These are phyloP conservation scores for Ophiostoma pallidulum DNA, from an alignment of 2,329 filamentous ascomycete species.

Conservation along the genomic window DNA sequence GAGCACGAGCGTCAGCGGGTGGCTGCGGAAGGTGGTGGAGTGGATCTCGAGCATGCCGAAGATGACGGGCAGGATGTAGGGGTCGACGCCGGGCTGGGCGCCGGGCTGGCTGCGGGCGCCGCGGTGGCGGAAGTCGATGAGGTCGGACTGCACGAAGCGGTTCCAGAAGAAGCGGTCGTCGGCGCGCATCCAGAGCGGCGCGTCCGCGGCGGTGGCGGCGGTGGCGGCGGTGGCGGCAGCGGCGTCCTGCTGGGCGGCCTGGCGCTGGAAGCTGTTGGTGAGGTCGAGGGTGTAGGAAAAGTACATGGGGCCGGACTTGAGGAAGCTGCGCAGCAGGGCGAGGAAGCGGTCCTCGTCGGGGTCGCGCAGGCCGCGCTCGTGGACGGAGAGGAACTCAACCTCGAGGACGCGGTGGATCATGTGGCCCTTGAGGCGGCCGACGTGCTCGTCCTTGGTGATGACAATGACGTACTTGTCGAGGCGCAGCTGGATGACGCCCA, in stretches of 20 bases:
- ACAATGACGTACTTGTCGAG: slow-evolving; percentile 95
- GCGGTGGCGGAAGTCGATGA: slow-evolving; percentile 74
- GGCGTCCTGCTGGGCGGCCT: slow-evolving; percentile 63
- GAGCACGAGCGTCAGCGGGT: slow-evolving; percentile 71
- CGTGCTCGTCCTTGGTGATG: slow-evolving; percentile 86
- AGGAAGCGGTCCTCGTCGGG: slow-evolving; percentile 92
- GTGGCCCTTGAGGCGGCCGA: slow-evolving; percentile 87
- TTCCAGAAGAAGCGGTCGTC: slow-evolving; percentile 99
- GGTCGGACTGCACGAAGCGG: slow-evolving; percentile 77
- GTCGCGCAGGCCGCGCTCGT: slow-evolving; percentile 84
- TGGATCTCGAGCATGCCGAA: slow-evolving; percentile 93
- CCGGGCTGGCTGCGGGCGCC: slow-evolving; percentile 55
- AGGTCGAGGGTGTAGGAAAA: slow-evolving; percentile 97
- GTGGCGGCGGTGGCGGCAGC: no score
- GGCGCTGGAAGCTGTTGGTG: slow-evolving; percentile 93
- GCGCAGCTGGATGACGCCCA: slow-evolving; percentile 87
- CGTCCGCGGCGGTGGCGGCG: slow-evolving; percentile 16
- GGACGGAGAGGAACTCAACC: slow-evolving; percentile 88
- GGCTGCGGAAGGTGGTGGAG: slow-evolving; percentile 76
- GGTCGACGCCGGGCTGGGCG: slow-evolving; percentile 68
- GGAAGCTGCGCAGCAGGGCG: slow-evolving; percentile 65
- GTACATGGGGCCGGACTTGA: slow-evolving; percentile 85
- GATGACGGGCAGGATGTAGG: slow-evolving; percentile 90
- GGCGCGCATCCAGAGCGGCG: slow-evolving; percentile 80
- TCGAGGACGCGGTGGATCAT: slow-evolving; percentile 89